These are phyloP conservation scores for Trichothecium roseum DNA, from an alignment of 2,329 filamentous ascomycete genomes.

Conservation along the genomic window DNA sequence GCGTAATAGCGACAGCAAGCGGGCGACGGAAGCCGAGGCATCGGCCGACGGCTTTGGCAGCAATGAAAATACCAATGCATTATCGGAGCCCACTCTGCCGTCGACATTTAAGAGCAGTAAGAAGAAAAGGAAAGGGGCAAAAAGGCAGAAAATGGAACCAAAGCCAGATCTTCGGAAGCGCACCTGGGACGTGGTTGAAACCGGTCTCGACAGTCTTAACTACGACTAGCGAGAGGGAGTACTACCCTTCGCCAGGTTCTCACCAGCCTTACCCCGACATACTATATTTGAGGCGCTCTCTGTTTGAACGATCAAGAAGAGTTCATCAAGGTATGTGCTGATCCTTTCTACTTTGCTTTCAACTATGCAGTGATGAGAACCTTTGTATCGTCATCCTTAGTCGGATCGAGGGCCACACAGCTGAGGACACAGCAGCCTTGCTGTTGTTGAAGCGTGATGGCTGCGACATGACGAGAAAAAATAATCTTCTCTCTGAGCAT, in stretches of 20 bases:
- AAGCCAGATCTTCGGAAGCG: conserved; percentile 56
- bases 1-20: conserved; percentile 1
- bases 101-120: conserved; percentile 12
- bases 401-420: conserved; percentile 42
- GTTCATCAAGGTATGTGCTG: conserved; percentile 4
- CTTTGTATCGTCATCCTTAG: conserved; percentile 96
- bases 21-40: not conserved
- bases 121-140: conserved; percentile 27
- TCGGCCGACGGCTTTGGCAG: not conserved
- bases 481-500: conserved; percentile 47
- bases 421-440: conserved; percentile 20
- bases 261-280: not conserved
- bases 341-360: conserved; percentile 1
- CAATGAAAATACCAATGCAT: not conserved
- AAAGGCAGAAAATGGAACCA: conserved; percentile 29
- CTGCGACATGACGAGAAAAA: conserved; percentile 33
- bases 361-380: conserved; percentile 63
- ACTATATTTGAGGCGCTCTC: not conserved
- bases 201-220: conserved; percentile 47
- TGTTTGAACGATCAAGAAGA: not conserved
- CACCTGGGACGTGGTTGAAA: conserved; percentile 57
- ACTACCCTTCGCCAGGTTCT: not conserved
- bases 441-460: conserved; percentile 19
- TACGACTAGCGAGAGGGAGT: conserved; percentile 41
- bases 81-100: conserved; percentile 9